Base-by-base conservation (phyloP, 805 yeast species). In the Nakazawaea holstii region DNA sequence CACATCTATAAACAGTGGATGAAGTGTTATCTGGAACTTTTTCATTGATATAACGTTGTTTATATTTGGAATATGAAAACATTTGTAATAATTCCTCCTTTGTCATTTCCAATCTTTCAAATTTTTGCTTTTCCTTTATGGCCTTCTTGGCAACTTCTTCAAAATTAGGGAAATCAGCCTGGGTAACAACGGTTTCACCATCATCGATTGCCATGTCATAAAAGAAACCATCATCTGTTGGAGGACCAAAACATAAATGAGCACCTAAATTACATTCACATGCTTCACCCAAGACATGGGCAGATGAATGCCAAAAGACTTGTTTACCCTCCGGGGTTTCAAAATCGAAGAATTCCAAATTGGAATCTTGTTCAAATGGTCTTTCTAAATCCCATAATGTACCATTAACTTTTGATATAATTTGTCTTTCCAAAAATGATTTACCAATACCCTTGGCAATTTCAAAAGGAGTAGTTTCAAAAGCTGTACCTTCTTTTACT, bases 231-330 rank as follows among this genome's bases (percentile, higher is more conserved):
- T 92, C 98, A 47, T 84, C 89, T 51, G 97, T 92, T 66, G 99
- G 99, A 30, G 99, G 99, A 56, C 99, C 99, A 54, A 82, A 73
- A 66, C 88, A 82, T 55, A 94, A 80, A 66, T 92, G 96, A 55
- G 96, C 95, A 56, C 97, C 98, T 65, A 84, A 74, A 67, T 89
- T 94, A 67, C 97, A 85, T 72, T 94, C 99, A 73, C 96, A 87
- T 42, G 97, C 92, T 73, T 94, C 99, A 70, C 99, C 99, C 58
- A 94, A 73, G 47, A 94, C 92, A 70, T 94, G 99, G 45, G 99
- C 99, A 55, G 96, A 86, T 2, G 99, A 94, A 68, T 94, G 99
- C 99, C 99, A 94, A 72, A 94, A 94, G 32, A 92, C 98, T 55
- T 82, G 81, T 65, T 84, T 88, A 68, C 98, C 99, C 61, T 91